phyloP scores from a whole-genome alignment of 805 yeast genomes.

The Groenewaldozyma salmanticensis region DNA sequence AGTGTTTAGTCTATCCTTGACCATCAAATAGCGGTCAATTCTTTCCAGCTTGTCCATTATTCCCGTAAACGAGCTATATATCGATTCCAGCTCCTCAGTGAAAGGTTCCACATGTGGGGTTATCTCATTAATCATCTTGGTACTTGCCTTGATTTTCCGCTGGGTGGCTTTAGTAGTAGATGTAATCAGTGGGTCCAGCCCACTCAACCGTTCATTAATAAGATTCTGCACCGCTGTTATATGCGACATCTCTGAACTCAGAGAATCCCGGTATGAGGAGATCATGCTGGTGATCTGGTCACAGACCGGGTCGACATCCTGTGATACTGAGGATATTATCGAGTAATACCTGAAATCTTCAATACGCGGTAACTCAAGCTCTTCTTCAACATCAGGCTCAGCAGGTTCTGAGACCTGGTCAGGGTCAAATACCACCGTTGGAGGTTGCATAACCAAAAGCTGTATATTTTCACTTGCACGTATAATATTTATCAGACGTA shows the following conservation, averaged over 20 bases:
- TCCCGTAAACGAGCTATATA: slow-evolving; percentile 9
- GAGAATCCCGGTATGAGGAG: slow-evolving; percentile 10
- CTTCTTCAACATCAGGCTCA: slow-evolving; percentile 1
- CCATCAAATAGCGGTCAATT: slow-evolving; percentile 31
- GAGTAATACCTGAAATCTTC: slow-evolving; percentile 11
- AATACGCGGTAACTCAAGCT: slow-evolving; percentile 8
- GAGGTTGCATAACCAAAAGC: too few relatives aligned
- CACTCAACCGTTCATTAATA: slow-evolving; percentile 11
- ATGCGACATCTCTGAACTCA: slow-evolving; percentile 13
- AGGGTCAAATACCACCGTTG: slow-evolving; percentile 1
- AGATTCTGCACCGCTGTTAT: slow-evolving; percentile 10
- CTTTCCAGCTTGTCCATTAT: slow-evolving; percentile 11
- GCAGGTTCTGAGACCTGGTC: background rate
- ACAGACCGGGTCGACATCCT: slow-evolving; percentile 5
- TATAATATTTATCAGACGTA: background rate
- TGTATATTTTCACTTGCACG: too few relatives aligned
- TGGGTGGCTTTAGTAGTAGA: slow-evolving; percentile 8
- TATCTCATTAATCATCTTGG: slow-evolving; percentile 2
- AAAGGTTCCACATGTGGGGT: slow-evolving; percentile 8
- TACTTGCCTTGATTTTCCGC: slow-evolving; percentile 3
- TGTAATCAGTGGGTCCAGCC: slow-evolving; percentile 13
- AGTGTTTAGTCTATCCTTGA: slow-evolving; percentile 30
- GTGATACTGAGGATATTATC: slow-evolving; percentile 7
- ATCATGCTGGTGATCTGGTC: slow-evolving; percentile 7
- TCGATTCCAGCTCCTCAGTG: slow-evolving; percentile 7